Conservation (phyloP, 2,329 filamentous ascomycete species). For the Calonectria hongkongensis region DNA sequence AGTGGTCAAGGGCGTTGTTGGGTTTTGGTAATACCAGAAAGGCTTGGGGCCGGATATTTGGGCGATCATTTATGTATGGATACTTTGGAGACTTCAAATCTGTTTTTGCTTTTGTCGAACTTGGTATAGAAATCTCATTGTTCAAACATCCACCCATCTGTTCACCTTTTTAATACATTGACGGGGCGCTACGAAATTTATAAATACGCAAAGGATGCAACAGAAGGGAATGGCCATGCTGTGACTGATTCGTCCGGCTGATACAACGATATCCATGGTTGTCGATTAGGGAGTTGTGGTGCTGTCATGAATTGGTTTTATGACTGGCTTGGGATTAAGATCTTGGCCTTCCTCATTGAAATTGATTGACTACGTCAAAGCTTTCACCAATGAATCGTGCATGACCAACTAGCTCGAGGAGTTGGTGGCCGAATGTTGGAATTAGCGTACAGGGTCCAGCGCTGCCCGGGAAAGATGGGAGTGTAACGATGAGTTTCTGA, state of each 20-base stretch:
- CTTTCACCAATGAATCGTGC: background rate
- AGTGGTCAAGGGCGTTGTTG: conserved; percentile 29
- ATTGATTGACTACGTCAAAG: background rate
- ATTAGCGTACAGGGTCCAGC: background rate
- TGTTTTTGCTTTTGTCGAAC: background rate
- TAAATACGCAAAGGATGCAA: background rate
- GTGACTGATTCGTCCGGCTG: background rate
- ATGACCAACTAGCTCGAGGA: too few species aligned
- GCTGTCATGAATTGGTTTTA: background rate
- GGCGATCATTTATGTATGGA: background rate
- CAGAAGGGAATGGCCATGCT: too few species aligned
- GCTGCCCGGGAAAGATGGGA: background rate
- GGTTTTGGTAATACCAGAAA: conserved; percentile 32
- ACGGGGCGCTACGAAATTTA: background rate
- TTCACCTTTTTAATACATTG: background rate
- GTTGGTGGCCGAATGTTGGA: background rate
- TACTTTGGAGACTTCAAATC: background rate
- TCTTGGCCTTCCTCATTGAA: background rate
- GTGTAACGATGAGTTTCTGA: background rate
- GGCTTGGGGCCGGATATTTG: conserved; percentile 20
- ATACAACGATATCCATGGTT: background rate
- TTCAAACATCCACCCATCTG: background rate
- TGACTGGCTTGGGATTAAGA: background rate
- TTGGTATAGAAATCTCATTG: background rate
- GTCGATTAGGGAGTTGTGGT: too few species aligned